Percentiles rank a stretch among this genome's conserved stretches.
Evolutionary conservation across 2,329 filamentous ascomycete genomes (phyloP).

Genomic region (Pseudogymnoascus sp.): DNA sequence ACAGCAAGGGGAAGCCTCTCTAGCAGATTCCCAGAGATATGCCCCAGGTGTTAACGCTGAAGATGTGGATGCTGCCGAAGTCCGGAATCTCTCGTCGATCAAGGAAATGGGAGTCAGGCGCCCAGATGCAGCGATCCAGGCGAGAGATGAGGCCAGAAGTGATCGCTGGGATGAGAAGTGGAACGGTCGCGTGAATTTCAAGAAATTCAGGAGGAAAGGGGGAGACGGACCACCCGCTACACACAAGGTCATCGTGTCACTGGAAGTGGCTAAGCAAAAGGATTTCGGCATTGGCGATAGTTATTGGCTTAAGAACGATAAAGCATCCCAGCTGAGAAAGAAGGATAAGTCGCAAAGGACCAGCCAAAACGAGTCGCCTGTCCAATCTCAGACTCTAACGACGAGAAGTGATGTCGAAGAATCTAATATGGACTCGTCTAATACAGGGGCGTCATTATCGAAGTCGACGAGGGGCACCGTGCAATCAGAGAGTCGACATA

Average conservation of each 20-base stretch:
- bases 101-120: conserved; percentile 62
- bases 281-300: conserved; percentile 51
- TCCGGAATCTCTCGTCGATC: conserved; percentile 66
- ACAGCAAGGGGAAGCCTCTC: conserved; percentile 58
- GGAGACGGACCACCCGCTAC: conserved; percentile 23
- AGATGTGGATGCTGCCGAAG: conserved; percentile 62
- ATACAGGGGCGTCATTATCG: background rate
- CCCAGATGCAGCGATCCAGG: conserved; percentile 23
- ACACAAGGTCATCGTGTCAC: conserved; percentile 43
- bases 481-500: background rate
- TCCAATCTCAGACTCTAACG: background rate
- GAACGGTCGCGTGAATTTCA: conserved; percentile 96
- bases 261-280: conserved; percentile 52
- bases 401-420: background rate
- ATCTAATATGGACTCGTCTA: background rate
- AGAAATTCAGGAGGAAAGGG: conserved; percentile 64
- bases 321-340: background rate
- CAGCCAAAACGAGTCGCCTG: background rate
- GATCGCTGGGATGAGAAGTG: conserved; percentile 78
- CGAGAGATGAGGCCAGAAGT: conserved; percentile 27
- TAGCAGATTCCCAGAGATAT: conserved; percentile 44
- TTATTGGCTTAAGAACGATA: conserved; percentile 39
- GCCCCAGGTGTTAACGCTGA: conserved; percentile 46
- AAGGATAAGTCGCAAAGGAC: background rate
- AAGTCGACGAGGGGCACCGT: background rate